A percentile compares a stretch with the other conserved stretches of the same genome.
Evolutionary conservation across 2,329 filamentous ascomycete species (phyloP).

Genomic region (Alternaria sp.): DNA sequence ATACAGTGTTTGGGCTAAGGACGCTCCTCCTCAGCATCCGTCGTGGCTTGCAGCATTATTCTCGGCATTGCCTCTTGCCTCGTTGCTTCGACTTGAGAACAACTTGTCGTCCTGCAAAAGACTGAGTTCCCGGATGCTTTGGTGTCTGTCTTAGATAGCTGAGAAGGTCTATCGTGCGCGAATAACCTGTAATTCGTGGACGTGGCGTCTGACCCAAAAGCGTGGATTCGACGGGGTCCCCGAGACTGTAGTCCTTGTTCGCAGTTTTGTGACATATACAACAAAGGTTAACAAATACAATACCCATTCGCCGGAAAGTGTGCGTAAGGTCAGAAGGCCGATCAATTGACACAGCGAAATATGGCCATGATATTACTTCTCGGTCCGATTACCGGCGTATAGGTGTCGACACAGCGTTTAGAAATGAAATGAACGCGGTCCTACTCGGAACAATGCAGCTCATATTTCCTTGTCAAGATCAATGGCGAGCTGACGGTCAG

Average conservation of each 20-base stretch:
- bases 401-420: background rate
- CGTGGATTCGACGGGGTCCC: background rate
- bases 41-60: background rate
- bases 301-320: background rate
- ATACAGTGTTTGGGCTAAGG: background rate
- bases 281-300: background rate
- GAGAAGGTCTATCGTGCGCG: background rate
- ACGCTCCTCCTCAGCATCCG: background rate
- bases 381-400: background rate
- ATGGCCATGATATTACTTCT: background rate
- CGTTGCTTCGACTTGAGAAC: background rate
- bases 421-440: background rate
- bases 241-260: background rate
- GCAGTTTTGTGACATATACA: background rate
- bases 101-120: background rate
- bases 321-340: background rate
- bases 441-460: background rate
- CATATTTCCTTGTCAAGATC: background rate
- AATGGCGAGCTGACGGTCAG: too few species aligned
- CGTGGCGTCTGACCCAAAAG: background rate
- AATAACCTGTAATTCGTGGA: background rate
- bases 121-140: background rate
- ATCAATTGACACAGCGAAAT: background rate
- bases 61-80: background rate
- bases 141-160: background rate